Evolutionary conservation across 441 rosid genomes (phyloP).

Genomic region (Syzygium syzygioides): DNA sequence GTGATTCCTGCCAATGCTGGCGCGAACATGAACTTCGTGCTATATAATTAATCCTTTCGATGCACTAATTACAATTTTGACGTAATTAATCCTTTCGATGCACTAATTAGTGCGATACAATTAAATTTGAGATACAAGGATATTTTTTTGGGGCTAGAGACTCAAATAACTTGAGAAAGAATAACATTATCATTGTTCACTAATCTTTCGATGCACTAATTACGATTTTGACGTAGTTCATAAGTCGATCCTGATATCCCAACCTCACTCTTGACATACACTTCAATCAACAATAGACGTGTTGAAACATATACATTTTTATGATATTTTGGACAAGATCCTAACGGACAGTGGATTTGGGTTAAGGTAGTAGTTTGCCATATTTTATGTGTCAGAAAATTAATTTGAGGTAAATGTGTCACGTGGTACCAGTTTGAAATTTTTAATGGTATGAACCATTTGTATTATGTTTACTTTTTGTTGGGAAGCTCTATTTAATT

Average conservation of each 20-base stretch:
- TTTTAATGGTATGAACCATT: background rate
- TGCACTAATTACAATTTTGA: no score
- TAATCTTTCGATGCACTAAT: background rate
- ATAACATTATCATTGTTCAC: background rate
- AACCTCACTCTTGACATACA: background rate
- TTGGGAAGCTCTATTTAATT: no score
- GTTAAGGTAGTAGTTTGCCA: background rate
- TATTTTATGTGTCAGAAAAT: background rate
- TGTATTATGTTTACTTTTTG: no score
- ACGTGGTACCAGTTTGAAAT: no score
- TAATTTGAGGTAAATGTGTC: background rate
- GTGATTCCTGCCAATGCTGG: background rate
- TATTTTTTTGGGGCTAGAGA: no score
- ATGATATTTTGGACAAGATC: background rate
- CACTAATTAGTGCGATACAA: background rate
- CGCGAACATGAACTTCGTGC: background rate
- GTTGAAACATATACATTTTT: background rate
- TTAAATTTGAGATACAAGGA: background rate
- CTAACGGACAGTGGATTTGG: background rate
- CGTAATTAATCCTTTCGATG: background rate
- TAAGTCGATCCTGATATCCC: background rate
- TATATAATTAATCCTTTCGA: background rate
- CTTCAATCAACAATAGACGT: background rate
- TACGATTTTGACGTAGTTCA: background rate
- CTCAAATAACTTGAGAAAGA: no score